Base-by-base conservation (phyloP, 225 moss, liverwort and hornwort species). In the Climacium dendroides region DNA sequence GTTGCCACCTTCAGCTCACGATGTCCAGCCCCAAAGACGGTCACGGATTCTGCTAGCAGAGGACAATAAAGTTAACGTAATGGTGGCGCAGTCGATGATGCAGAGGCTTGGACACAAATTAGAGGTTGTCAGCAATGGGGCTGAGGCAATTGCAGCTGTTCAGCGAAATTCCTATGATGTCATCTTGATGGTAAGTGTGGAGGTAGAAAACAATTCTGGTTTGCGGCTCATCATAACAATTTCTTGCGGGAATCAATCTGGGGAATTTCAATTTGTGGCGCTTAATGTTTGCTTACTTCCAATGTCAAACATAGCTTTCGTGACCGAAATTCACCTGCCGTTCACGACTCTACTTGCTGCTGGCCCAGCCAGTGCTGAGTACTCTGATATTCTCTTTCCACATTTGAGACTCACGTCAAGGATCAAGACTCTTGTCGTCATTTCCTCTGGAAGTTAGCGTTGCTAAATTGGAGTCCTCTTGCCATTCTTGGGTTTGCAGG, bases 41-140 rank as follows among this genome's bases (percentile, higher is more conserved):
- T 87, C 85, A 48, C 84, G 89, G 67, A 93, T 93, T 71, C 71
- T 93, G 71, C 83, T 93, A 59, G 93, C 83, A 52, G 91, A 93
- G 89, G 97, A 97, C 89, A 97, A 96, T 81, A 96, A 93, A 86
- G 95, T 97, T 75, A 97, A 97, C 81, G 94, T 97, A 24, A 91
- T 97, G 85, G 97, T 97, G 77, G 95, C 96, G 24, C 94, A 96
- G 89, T 90, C 94, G 35, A 97, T 97, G 97, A 90, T 97, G 85
- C 94, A 94, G 91, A 90, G 91, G 88, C 90, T 97, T 66, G 97
- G 97, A 53, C 97, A 95, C 84, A 90, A 94, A 48, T 84, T 96
- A 85, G 97, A 97, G 87, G 97, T 97, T 83, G 96, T 95, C 83
- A 93, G 72, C 89, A 97, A 96, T 78, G 97, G 97, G 81, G 94